Conservation (phyloP, 129 eudicot genomes). For the Lactuca saligna region DNA sequence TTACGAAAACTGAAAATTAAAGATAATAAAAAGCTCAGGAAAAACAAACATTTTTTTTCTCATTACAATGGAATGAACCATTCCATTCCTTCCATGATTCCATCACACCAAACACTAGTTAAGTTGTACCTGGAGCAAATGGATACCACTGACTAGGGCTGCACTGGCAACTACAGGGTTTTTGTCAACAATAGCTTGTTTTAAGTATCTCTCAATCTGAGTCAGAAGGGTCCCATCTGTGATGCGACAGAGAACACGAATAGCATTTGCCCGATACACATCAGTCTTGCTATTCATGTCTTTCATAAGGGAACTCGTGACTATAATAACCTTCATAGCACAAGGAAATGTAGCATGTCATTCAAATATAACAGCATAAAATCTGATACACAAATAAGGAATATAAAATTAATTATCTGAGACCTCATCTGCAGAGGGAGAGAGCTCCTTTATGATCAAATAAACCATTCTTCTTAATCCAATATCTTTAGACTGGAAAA, state of each 20-base stretch:
- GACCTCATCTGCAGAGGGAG: slow-evolving; percentile 91
- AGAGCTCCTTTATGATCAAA: slow-evolving; percentile 79
- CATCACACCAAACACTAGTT: no score
- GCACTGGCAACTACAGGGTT: slow-evolving; percentile 98
- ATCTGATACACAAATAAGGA: background rate
- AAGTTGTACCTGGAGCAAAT: slow-evolving; percentile 78
- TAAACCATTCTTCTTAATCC: slow-evolving; percentile 95
- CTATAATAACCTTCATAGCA: slow-evolving; percentile 71
- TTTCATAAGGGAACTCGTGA: slow-evolving; percentile 95
- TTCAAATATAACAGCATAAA: slow-evolving; percentile 7
- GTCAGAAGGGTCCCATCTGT: slow-evolving; percentile 91
- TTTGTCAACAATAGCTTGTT: slow-evolving; percentile 95
- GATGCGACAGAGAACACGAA: slow-evolving; percentile 94
- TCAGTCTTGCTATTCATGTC: slow-evolving; percentile 98
- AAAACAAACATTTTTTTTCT: no score
- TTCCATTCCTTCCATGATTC: background rate
- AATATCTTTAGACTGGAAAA: slow-evolving; percentile 71
- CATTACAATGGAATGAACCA: background rate
- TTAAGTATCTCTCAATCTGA: slow-evolving; percentile 91
- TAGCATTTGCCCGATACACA: slow-evolving; percentile 92
- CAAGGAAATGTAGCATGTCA: slow-evolving; percentile 20
- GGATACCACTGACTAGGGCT: slow-evolving; percentile 92
- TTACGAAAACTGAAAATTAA: no score
- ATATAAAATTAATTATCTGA: slow-evolving; percentile 1
- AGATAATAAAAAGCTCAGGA: no score